phyloP scores from a whole-genome alignment of 352 stramenopile species.

The Globisporangium rhizosaccharum region DNA sequence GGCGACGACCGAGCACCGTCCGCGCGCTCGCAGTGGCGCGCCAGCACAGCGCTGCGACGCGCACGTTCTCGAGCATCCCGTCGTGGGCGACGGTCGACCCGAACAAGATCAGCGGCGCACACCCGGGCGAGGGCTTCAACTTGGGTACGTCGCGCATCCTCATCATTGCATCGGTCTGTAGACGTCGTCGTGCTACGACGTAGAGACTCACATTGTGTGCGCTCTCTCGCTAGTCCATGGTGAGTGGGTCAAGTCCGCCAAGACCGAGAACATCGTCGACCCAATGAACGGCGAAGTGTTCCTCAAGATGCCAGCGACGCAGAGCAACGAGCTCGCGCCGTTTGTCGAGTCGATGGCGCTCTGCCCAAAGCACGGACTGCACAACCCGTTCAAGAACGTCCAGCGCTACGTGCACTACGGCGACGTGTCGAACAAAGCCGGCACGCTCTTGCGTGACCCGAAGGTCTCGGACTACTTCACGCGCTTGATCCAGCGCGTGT shows the following conservation, averaged over 20 bases:
- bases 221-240: constrained; percentile 64
- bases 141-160: constrained; percentile 36
- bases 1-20: constrained; percentile 17
- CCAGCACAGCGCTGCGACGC: constrained; percentile 3
- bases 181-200: not conserved
- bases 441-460: constrained; percentile 76
- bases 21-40: constrained; percentile 9
- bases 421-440: constrained; percentile 79
- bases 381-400: constrained; percentile 98
- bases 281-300: constrained; percentile 94
- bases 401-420: constrained; percentile 91
- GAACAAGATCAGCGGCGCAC: constrained; percentile 57
- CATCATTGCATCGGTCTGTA: not conserved
- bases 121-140: constrained; percentile 87
- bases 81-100: constrained; percentile 94
- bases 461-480: constrained; percentile 95
- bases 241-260: constrained; percentile 73
- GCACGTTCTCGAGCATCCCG: constrained; percentile 57
- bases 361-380: constrained; percentile 95
- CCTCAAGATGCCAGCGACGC: constrained; percentile 91
- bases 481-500: constrained; percentile 94
- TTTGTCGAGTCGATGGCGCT: constrained; percentile 92
- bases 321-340: constrained; percentile 80
- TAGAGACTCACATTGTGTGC: not conserved
- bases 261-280: constrained; percentile 88